Base-by-base conservation (phyloP, 1,284 basidiomycete species). In the Microbotryum scabiosae region DNA sequence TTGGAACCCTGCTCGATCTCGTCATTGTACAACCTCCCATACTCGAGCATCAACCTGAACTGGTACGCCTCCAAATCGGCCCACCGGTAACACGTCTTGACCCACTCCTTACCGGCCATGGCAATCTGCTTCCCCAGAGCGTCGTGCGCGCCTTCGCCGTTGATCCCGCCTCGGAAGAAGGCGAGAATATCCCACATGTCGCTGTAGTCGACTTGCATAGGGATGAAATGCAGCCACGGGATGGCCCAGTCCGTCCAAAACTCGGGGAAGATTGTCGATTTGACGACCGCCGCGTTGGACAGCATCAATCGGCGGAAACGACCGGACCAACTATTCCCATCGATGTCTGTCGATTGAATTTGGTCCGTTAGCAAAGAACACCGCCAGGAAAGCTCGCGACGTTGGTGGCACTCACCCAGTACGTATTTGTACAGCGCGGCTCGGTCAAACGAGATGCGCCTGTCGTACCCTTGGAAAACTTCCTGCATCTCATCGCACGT, bases 91-190 rank as follows among this genome's bases (percentile, higher is more conserved):
- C 63, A 69, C 20, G 61, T 20, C 26, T 54, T 59, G 46, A 69
- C 70, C 71, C 71, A 72, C 32, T 68, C 63, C 50, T 71, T 69
- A 12, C 71, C 71, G 6, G 64, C 67, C 21, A 57, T 3, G 1
- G 69, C 71, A 20, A 72, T 72, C 54, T 72, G 63, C 50, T 66
- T 65, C 20, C 60, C 71, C 18, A 71, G 65, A 2, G 64, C 65
- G 52, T 72, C 71, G 60, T 72, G 71, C 16, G 66, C 67, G 25
- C 63, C 61, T 41, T 69, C 65, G 44, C 65, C 9, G 45, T 61
- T 57, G 20, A 67, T 49, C 5, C 60, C 65, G 4, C 81, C 82
- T 0, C 80, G 77, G 76, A 85, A 85, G 74, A 85, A 85, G 0
- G 79, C 72, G 48, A 84, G 73, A 4, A 76, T 70, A 67, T 85